Evolutionary conservation across 495 filamentous ascomycete genomes (phyloP), one percentile per base, ranked within the genome.

Genomic region (Xylaria scruposa): DNA sequence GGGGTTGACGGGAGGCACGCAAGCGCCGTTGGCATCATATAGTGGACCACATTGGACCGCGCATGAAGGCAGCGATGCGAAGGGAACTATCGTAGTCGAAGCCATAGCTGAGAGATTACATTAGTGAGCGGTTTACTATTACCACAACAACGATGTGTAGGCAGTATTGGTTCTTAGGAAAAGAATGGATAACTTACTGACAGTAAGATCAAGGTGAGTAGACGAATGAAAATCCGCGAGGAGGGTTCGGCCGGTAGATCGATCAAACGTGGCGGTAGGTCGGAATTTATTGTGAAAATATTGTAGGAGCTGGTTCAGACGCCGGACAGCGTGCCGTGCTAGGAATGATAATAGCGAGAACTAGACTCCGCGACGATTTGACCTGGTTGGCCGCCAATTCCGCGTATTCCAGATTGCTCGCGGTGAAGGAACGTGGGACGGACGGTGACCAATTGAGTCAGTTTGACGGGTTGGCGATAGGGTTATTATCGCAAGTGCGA

Each of bases 1-100:
- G 9, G 80, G 72, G 3, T 75, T 78, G 0, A 76, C 78, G 5
- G 86, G 84, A 4, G 84, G 84, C 0, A 84, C 83, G 74, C 87
- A 89, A 64, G 78, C 83, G 72, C 86, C 87, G 73, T 89, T 88
- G 13, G 83, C 87, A 75, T 88, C 86, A 74, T 82, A 88, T 46
- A 89, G 82, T 1, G 76, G 70, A 24, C 86, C 86, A 72, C 87
- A 89, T 21, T 73, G 40, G 1, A 75, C 74, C 3, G 81, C 84
- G 70, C 87, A 89, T 0, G 85, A 73, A 51, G 86, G 85, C 58
- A 89, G 76, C 29, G 76, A 70, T 33, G 74, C 76, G 69, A 85
- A 80, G 54, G 86, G 85, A 29, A 87, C 79, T 59, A 85, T 70
- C n/a, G 83, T 85, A 8, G 83, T 84, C 54, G 79, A 76, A 58